phyloP scores from a whole-genome alignment of 1,284 basidiomycete species.

The Tylopilus microsporus region DNA sequence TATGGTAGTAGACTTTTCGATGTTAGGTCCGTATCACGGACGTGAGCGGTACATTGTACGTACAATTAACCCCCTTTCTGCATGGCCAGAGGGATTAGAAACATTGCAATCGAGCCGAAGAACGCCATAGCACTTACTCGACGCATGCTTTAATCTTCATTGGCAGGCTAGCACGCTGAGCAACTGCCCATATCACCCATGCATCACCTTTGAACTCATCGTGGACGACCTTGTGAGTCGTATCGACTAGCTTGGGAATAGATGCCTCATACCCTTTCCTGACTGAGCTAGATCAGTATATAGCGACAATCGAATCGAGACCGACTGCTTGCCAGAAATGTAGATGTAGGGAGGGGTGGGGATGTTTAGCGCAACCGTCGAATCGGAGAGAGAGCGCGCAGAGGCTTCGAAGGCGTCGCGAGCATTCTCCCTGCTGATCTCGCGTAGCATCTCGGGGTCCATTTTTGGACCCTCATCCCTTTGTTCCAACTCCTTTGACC shows the following conservation, averaged over 20 bases:
- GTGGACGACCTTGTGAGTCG: constrained; percentile 1
- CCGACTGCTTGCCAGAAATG: too few relatives aligned
- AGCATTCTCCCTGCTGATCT: too few relatives aligned
- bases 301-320: too few relatives aligned
- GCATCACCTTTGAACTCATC: constrained; percentile 7
- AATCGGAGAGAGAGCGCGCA: too few relatives aligned
- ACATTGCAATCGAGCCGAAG: not conserved
- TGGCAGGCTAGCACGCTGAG: constrained; percentile 6
- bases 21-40: not conserved
- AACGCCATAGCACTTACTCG: not conserved
- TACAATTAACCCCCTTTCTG: constrained; percentile 12
- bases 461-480: too few relatives aligned
- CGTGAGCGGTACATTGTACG: not conserved
- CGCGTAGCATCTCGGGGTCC: too few relatives aligned
- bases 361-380: too few relatives aligned
- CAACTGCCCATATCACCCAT: constrained; percentile 12
- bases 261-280: not conserved
- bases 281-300: not conserved
- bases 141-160: constrained; percentile 9
- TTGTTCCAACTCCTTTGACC: too few relatives aligned
- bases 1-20: constrained; percentile 3
- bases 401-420: too few relatives aligned
- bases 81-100: not conserved
- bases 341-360: too few relatives aligned
- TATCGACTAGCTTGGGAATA: not conserved